Evolutionary conservation across 768 basidiomycete genomes (phyloP).

Genomic region (Sporobolomyces phaffii): DNA sequence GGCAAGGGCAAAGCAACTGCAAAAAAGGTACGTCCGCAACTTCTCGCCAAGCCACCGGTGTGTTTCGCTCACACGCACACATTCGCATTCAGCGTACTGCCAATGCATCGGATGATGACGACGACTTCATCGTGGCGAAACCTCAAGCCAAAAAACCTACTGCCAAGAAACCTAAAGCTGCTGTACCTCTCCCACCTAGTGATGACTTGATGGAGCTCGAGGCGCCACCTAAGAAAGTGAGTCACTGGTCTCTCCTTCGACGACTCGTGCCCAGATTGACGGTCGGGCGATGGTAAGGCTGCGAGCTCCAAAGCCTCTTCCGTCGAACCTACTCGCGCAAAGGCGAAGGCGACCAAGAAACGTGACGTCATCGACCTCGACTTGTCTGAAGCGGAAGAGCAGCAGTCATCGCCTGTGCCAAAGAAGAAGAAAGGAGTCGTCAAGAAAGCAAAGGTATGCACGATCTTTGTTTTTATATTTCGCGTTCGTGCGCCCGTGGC

Average conservation of each 20-base stretch:
- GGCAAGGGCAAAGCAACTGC: slow-evolving; percentile 18
- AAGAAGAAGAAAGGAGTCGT: slow-evolving; percentile 3
- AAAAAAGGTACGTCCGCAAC: not conserved
- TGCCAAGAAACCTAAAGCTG: slow-evolving; percentile 15
- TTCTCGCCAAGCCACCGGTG: not conserved
- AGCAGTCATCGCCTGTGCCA: slow-evolving; percentile 3
- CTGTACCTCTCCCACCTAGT: slow-evolving; percentile 45
- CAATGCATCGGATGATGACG: slow-evolving; percentile 20
- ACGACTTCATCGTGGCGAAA: slow-evolving; percentile 31
- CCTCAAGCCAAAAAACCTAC: slow-evolving; percentile 25
- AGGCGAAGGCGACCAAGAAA: slow-evolving; percentile 46
- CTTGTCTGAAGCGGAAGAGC: slow-evolving; percentile 13
- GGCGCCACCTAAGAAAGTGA: not conserved
- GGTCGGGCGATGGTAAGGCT: not conserved
- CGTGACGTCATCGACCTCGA: slow-evolving; percentile 22
- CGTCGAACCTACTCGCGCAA: slow-evolving; percentile 42
- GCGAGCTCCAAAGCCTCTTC: slow-evolving; percentile 17
- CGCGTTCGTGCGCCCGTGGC: too few species aligned
- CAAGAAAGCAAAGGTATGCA: slow-evolving; percentile 13
- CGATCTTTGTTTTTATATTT: too few species aligned
- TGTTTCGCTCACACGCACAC: too few species aligned
- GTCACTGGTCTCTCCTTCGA: slow-evolving; percentile 15
- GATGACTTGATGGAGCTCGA: slow-evolving; percentile 49
- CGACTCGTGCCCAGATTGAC: too few species aligned
- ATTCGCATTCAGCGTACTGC: slow-evolving; percentile 16